A percentile compares a stretch with the other conserved stretches of the same genome.
These are phyloP conservation scores for Dalbergia cochinchinensis DNA, from an alignment of 306 rosid genomes.

Conservation along the genomic window DNA sequence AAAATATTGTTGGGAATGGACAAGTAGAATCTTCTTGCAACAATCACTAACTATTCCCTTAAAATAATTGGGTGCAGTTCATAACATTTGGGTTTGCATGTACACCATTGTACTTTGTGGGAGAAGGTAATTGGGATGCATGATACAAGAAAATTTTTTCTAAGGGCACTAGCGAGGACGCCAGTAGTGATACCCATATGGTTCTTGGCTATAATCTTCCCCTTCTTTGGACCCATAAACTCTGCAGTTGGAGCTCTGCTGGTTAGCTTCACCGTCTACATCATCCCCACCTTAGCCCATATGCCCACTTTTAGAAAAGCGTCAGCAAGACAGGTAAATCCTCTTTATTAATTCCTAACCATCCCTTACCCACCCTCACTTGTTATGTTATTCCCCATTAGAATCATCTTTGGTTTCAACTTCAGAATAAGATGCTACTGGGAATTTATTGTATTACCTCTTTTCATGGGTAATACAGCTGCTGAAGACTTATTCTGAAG, in stretches of 20 bases:
- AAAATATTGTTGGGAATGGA: no score
- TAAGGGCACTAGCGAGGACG: slow-evolving; percentile 85
- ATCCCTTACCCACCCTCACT: neutral
- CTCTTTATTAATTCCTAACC: neutral
- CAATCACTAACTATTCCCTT: neutral
- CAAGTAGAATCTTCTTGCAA: neutral
- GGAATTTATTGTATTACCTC: no score
- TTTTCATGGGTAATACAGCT: no score
- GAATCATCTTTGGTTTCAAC: neutral
- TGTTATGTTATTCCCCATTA: neutral
- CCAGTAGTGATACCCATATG: slow-evolving; percentile 98
- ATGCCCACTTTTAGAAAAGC: slow-evolving; percentile 90
- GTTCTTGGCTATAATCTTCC: slow-evolving; percentile 95
- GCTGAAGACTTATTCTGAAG: no score
- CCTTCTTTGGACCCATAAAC: slow-evolving; percentile 95
- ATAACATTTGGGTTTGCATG: slow-evolving; percentile 96
- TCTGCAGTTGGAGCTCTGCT: slow-evolving; percentile 95
- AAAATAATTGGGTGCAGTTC: slow-evolving; percentile 66
- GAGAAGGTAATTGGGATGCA: slow-evolving; percentile 99
- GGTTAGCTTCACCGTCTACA: slow-evolving; percentile 96
- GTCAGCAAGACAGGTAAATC: slow-evolving; percentile 79
- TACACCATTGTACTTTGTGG: slow-evolving; percentile 98
- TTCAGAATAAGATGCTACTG: no score
- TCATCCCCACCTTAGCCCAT: slow-evolving; percentile 87
- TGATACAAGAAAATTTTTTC: slow-evolving; percentile 80